Percentiles rank a stretch among this genome's conserved stretches.
phyloP scores from a whole-genome alignment of 192 early-diverging fungal genomes.

The Spizellomyces sp. region DNA sequence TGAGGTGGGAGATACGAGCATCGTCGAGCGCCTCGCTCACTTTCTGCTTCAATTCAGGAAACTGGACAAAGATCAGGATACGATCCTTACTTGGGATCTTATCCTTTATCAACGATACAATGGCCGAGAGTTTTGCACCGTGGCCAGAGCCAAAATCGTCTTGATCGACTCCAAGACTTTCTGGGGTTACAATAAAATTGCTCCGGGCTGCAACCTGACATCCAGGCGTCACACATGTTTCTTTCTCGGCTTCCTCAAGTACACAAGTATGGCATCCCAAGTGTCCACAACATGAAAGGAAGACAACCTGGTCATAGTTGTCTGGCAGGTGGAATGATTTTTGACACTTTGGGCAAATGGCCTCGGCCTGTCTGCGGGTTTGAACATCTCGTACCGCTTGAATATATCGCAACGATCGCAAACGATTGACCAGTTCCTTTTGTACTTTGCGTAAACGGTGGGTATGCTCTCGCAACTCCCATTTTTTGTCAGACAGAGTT shows the following conservation, averaged over 20 bases:
- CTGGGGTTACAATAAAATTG: slow-evolving; percentile 34
- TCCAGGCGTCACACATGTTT: slow-evolving; percentile 33
- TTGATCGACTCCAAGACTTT: slow-evolving; percentile 21
- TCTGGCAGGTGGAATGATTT: not conserved
- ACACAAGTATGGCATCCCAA: slow-evolving; percentile 44
- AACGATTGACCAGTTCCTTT: slow-evolving; percentile 41
- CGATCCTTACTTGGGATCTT: slow-evolving; percentile 38
- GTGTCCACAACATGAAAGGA: slow-evolving; percentile 54
- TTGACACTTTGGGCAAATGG: not conserved
- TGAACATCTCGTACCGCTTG: slow-evolving; percentile 16
- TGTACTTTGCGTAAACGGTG: slow-evolving; percentile 28
- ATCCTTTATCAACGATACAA: slow-evolving; percentile 23
- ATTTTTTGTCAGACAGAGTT: slow-evolving; percentile 29
- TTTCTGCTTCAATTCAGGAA: slow-evolving; percentile 38
- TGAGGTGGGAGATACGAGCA: slow-evolving; percentile 30
- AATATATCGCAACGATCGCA: slow-evolving; percentile 50
- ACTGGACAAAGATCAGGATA: slow-evolving; percentile 48
- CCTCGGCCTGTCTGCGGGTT: not conserved
- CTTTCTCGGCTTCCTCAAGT: slow-evolving; percentile 16
- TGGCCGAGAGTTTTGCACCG: slow-evolving; percentile 38
- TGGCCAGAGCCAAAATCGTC: slow-evolving; percentile 19
- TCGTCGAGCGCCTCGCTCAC: slow-evolving; percentile 38
- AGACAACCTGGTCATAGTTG: slow-evolving; percentile 27
- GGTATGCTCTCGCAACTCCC: slow-evolving; percentile 38
- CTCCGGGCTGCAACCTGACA: slow-evolving; percentile 40